Evolutionary conservation across 257 asterid genomes (phyloP), one percentile per base, ranked within the genome.

Genomic region (Scutellaria baicalensis): DNA sequence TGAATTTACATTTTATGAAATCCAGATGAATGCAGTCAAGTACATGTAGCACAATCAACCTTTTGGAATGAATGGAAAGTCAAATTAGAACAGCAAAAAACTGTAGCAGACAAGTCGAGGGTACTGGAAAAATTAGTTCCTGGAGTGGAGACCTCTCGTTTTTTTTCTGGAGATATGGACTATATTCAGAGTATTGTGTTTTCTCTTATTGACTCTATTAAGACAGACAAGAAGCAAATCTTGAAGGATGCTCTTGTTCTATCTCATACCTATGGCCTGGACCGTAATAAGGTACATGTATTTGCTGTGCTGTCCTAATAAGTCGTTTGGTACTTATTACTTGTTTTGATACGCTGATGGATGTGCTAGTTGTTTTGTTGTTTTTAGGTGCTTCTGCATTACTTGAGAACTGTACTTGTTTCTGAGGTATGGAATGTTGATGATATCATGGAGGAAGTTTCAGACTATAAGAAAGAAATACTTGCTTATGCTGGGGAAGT

Each of bases 11-110:
- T 77, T 81, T 40, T 74, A 60, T 66, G 47, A 68, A 65, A 77
- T 77, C 74, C 84, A 91, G 99, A 89, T 71, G 96, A 87, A 78
- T 81, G 85, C 81, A 86, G 79, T 67, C 84, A 78, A 63, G 83
- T 90, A 56, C 95, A 88, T 51, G 85, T 83, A 81, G 88, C 96
- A 62, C 99, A 91, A 60, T 91, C 99, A 44, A 85, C 97, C 72
- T 94, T 89, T 77, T 94, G 99, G 99, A 91, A 86, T 64, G 97
- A 91, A 76, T 94, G 99, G 99, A 91, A 91, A 84, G 68, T 82
- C 72, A 94, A 91, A 85, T 69, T 94, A 64, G 97, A 94, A 82
- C 96, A 91, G 58, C 97, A 94, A 80, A 89, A 89, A 84, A 82
- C 45, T 66, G 82, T 76, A 54, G 96, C 99, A 13, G 97, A 91